Evolutionary conservation across 192 early-diverging fungal genomes (phyloP).

Genomic region (Allomyces javanicus): DNA sequence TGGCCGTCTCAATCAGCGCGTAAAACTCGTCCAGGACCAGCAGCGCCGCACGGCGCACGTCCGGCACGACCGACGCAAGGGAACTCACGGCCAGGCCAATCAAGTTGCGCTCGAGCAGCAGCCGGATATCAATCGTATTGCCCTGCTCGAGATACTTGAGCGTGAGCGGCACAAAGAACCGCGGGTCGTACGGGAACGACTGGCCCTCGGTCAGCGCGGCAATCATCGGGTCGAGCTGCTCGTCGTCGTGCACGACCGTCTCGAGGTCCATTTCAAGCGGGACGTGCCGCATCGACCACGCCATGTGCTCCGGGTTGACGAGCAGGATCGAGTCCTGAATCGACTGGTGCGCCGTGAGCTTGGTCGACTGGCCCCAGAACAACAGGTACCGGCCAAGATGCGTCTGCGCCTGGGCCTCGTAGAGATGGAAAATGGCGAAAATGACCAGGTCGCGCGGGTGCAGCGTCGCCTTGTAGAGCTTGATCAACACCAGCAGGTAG

Average conservation of each 20-base stretch:
- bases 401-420: neutral
- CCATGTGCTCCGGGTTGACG: neutral
- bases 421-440: neutral
- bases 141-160: neutral
- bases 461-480: neutral
- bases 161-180: neutral
- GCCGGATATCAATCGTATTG: neutral
- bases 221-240: neutral
- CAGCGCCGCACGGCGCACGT: neutral
- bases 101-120: neutral
- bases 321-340: neutral
- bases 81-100: neutral
- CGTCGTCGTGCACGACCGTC: neutral
- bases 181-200: neutral
- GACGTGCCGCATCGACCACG: neutral
- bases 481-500: neutral
- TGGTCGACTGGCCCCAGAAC: neutral
- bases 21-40: neutral
- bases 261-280: neutral
- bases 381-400: neutral
- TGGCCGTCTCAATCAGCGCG: neutral
- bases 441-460: neutral
- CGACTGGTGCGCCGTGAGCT: neutral
- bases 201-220: neutral
- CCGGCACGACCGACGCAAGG: neutral